Evolutionary conservation across 805 yeast genomes (phyloP).

Genomic region (Saturnispora gosingensis): DNA sequence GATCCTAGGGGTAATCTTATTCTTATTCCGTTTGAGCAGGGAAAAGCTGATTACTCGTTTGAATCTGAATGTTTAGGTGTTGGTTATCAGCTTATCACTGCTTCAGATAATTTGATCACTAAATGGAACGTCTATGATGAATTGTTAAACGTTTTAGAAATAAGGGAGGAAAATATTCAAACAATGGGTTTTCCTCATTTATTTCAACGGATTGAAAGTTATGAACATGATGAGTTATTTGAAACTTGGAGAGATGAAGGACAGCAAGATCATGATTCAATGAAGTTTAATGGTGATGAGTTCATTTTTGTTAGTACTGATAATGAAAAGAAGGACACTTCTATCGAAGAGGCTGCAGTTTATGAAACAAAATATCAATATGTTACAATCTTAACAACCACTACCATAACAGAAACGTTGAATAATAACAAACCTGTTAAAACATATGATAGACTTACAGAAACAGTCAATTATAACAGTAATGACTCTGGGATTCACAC

Average conservation of each 20-base stretch:
- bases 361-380: constrained; percentile 3
- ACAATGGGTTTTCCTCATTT: constrained; percentile 23
- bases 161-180: constrained; percentile 22
- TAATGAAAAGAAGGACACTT: neutral
- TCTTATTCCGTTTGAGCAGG: constrained; percentile 17
- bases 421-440: neutral
- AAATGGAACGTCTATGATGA: neutral
- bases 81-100: constrained; percentile 10
- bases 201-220: constrained; percentile 16
- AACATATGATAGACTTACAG: neutral
- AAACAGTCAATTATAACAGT: neutral
- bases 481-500: neutral
- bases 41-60: neutral
- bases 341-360: neutral
- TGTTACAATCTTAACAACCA: constrained; percentile 11
- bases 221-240: constrained; percentile 1
- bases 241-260: constrained; percentile 11
- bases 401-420: constrained; percentile 9
- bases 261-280: constrained; percentile 9
- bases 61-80: constrained; percentile 5
- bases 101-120: constrained; percentile 7
- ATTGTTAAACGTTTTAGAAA: constrained; percentile 7
- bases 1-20: constrained; percentile 19
- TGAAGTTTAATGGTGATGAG: constrained; percentile 19
- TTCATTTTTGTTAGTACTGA: constrained; percentile 24